These are phyloP conservation scores for Macrophomina tecta DNA, from an alignment of 2,329 filamentous ascomycete genomes.

Conservation along the genomic window DNA sequence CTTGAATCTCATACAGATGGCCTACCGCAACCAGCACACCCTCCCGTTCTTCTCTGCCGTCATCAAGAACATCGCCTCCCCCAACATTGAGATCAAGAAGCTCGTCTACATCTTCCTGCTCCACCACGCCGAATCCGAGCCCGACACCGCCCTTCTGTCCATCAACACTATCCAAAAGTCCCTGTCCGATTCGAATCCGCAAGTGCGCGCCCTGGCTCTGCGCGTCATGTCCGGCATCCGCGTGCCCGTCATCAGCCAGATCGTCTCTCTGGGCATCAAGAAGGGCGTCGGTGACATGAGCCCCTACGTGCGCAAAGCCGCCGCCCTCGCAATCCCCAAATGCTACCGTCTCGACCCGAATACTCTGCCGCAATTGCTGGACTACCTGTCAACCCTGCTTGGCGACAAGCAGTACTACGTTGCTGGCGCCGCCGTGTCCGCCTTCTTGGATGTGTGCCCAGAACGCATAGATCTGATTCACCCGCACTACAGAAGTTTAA, in stretches of 20 bases:
- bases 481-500: conserved; percentile 81
- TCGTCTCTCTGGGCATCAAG: conserved; percentile 94
- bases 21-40: conserved; percentile 88
- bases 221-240: conserved; percentile 97
- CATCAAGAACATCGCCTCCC: conserved; percentile 95
- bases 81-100: conserved; percentile 94
- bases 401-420: conserved; percentile 96
- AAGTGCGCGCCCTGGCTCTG: conserved; percentile 87
- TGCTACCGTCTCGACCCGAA: conserved; percentile 90
- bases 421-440: conserved; percentile 88
- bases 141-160: conserved; percentile 90
- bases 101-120: conserved; percentile 98
- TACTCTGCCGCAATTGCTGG: conserved; percentile 82
- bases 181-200: conserved; percentile 87
- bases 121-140: conserved; percentile 94
- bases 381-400: conserved; percentile 78
- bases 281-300: conserved; percentile 94
- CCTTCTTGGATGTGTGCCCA: conserved; percentile 89
- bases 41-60: conserved; percentile 96
- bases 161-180: conserved; percentile 99
- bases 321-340: conserved; percentile 92
- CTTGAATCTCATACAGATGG: conserved; percentile 70
- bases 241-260: conserved; percentile 98
- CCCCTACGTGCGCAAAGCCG: conserved; percentile 88
- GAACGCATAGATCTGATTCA: conserved; percentile 88